Evolutionary conservation across 345 rosid genomes (phyloP).

Genomic region (Rhodamnia argentea): DNA sequence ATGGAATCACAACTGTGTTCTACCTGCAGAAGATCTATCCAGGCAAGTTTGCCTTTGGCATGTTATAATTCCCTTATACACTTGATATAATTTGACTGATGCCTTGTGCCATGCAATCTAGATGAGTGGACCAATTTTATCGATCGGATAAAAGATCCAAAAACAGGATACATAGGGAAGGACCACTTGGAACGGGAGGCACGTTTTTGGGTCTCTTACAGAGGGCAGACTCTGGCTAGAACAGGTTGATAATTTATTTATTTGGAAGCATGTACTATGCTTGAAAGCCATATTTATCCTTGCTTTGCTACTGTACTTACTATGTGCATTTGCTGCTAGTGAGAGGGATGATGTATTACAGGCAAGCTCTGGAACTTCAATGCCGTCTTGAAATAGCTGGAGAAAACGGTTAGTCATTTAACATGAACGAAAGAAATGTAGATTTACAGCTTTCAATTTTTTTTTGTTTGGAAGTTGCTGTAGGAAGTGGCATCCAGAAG

Average conservation of each 20-base stretch:
- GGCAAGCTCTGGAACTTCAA: conserved; percentile 68
- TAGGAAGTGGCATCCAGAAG: not conserved
- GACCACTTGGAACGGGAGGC: conserved; percentile 24
- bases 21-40: conserved; percentile 87
- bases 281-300: not conserved
- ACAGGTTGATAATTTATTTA: conserved; percentile 38
- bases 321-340: conserved; percentile 26
- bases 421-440: not conserved
- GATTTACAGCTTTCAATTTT: not conserved
- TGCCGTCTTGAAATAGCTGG: conserved; percentile 53
- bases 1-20: conserved; percentile 72
- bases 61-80: not conserved
- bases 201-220: conserved; percentile 86
- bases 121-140: conserved; percentile 84
- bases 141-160: conserved; percentile 39
- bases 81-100: not conserved
- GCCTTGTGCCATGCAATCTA: conserved; percentile 15
- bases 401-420: conserved; percentile 40
- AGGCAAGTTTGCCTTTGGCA: conserved; percentile 35
- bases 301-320: not conserved
- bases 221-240: conserved; percentile 91
- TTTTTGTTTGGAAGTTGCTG: not conserved
- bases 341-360: conserved; percentile 98
- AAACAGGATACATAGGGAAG: conserved; percentile 3
- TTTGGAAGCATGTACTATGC: not conserved